Base-by-base conservation (phyloP, 305 asterid genomes). In the Fraxinus greggii region DNA sequence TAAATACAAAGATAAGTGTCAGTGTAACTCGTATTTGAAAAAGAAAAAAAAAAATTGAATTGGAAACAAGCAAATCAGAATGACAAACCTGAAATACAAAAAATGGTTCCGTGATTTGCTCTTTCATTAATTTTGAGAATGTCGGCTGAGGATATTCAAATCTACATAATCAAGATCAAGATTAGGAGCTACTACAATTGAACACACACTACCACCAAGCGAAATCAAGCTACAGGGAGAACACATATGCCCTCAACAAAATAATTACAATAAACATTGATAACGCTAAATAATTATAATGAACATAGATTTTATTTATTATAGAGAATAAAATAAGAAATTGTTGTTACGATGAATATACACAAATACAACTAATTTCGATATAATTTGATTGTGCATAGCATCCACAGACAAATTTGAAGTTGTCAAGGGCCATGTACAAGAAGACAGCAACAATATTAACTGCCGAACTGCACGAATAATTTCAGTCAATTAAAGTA, bases 111-210 rank as follows among this genome's bases (percentile, higher is more conserved):
- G 94, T 93, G 90, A 81, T 38, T 90, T 94, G 99, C 87, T 95
- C 99, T 90, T 94, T 95, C 97, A 95, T 87, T 89, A 95, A 88
- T 88, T 89, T 95, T 87, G 90, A 95, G 89, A 95, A 95, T 67
- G 99, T 95, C 59, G 99, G 98, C 83, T 95, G 98, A 80, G 99
- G 99, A 90, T 95, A 95, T 85, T 95, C 99, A 80, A 95, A 95
- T 80, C 99, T 95, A 88, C 86, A 89, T 36, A 81, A 65, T 76
- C 48, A 84, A 73, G 31, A 86, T 75, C 73, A 70, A 79, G 63
- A 73, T 86, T 78, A 83, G 84, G 72, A 88, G 19, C 28, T 28
- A 28, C 70, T 1, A 5, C 28, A 74, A 23, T 21, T 26, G 78
- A 74, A n/a, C 51, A 82, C 61, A 74, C 42, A 17, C 59, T 67